Evolutionary conservation across 768 basidiomycete genomes (phyloP).

Genomic region (Lactarius hatsudake): DNA sequence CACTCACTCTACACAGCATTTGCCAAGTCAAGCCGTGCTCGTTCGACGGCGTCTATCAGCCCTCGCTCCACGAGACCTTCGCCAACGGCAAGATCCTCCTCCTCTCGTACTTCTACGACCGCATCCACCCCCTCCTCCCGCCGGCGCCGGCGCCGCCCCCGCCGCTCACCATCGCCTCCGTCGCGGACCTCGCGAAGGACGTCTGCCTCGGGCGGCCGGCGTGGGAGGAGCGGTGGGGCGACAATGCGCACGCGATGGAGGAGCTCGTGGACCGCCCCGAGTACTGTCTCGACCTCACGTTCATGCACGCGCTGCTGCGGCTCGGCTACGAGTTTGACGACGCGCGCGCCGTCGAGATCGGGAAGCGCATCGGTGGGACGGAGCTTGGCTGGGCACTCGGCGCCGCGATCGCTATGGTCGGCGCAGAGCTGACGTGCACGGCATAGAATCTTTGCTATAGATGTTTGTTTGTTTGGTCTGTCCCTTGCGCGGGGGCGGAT

Average conservation of each 20-base stretch:
- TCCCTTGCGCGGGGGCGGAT: background rate
- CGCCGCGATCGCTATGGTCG: slow-evolving; percentile 75
- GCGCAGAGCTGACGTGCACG: slow-evolving; percentile 54
- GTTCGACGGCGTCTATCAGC: slow-evolving; percentile 97
- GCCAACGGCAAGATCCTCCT: slow-evolving; percentile 79
- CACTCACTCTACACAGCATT: slow-evolving; percentile 43
- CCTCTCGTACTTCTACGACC: slow-evolving; percentile 98
- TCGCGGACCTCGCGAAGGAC: slow-evolving; percentile 60
- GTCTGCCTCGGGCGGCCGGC: slow-evolving; percentile 68
- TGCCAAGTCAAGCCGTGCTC: slow-evolving; percentile 94
- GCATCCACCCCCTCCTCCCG: slow-evolving; percentile 72
- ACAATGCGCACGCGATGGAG: slow-evolving; percentile 46
- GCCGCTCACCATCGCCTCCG: slow-evolving; percentile 45
- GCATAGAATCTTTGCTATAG: slow-evolving; percentile 29
- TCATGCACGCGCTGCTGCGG: slow-evolving; percentile 84
- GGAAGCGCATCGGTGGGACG: slow-evolving; percentile 84
- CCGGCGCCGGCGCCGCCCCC: slow-evolving; percentile 31
- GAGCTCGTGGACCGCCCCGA: slow-evolving; percentile 86
- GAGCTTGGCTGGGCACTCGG: slow-evolving; percentile 95
- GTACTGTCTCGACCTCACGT: slow-evolving; percentile 94
- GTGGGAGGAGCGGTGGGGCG: slow-evolving; percentile 55
- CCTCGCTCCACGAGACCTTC: slow-evolving; percentile 86
- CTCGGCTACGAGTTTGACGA: slow-evolving; percentile 88
- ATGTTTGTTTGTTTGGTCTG: background rate
- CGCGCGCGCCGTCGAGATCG: slow-evolving; percentile 65